These are phyloP conservation scores for Wickerhamiella brachini DNA, from an alignment of 805 yeast species.

Conservation along the genomic window DNA sequence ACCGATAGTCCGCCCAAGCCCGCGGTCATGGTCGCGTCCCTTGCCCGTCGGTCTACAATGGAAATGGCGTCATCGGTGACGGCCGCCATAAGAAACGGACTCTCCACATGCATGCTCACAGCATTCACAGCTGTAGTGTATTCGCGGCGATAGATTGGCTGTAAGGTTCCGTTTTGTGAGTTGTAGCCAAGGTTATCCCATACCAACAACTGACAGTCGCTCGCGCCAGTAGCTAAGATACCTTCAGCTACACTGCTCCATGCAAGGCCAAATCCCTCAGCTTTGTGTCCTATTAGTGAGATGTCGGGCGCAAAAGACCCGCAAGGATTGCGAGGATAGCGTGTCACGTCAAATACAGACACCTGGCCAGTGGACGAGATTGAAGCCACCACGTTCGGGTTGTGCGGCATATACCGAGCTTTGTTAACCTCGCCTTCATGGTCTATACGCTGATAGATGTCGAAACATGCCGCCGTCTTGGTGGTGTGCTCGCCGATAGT, in stretches of 20 bases:
- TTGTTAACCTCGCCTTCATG: conserved; percentile 63
- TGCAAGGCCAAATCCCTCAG: conserved; percentile 46
- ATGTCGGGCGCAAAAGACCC: conserved; percentile 37
- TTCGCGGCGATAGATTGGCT: conserved; percentile 16
- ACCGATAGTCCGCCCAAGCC: conserved; percentile 24
- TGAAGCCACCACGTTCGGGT: conserved; percentile 69
- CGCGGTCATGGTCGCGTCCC: conserved; percentile 32
- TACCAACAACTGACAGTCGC: conserved; percentile 47
- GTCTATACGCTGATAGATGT: conserved; percentile 43
- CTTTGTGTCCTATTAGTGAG: conserved; percentile 29
- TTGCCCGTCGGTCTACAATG: conserved; percentile 5
- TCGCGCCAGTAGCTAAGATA: conserved; percentile 41
- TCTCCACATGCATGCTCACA: conserved; percentile 51
- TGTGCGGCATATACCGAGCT: conserved; percentile 67
- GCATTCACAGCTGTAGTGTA: conserved; percentile 52
- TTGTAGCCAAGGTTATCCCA: conserved; percentile 48
- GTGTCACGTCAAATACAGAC: conserved; percentile 67
- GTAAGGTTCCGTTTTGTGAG: conserved; percentile 17
- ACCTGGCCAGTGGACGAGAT: conserved; percentile 53
- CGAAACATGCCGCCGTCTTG: conserved; percentile 26
- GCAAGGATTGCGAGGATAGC: conserved; percentile 43
- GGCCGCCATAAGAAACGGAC: conserved; percentile 44
- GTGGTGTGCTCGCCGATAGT: conserved; percentile 23
- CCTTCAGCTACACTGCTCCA: conserved; percentile 66
- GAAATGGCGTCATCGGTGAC: conserved; percentile 45